Conservation (phyloP, 2,329 filamentous ascomycete species). For the Colletotrichum ledebouriae region DNA sequence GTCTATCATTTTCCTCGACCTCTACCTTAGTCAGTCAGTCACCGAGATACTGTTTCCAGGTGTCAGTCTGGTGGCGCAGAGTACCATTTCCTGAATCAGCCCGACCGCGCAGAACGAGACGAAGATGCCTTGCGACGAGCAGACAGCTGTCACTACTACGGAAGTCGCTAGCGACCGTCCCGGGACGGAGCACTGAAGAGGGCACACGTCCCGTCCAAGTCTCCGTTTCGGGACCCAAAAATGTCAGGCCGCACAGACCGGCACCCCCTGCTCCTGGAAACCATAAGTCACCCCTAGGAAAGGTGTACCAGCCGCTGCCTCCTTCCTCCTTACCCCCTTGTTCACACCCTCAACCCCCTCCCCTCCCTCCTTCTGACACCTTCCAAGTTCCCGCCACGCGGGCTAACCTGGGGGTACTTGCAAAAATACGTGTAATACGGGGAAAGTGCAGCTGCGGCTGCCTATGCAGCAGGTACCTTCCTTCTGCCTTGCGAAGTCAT, state of each 20-base stretch:
- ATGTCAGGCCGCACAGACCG: conserved; percentile 25
- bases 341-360: background rate
- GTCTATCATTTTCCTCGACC: background rate
- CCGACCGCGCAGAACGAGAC: background rate
- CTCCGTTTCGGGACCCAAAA: conserved; percentile 19
- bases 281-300: too few relatives aligned
- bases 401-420: conserved; percentile 4
- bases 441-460: conserved; percentile 31
- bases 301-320: background rate
- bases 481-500: conserved; percentile 1
- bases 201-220: background rate
- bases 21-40: background rate
- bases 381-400: conserved; percentile 42
- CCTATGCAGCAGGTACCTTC: conserved; percentile 11
- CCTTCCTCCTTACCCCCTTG: conserved; percentile 5
- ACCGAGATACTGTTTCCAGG: too few relatives aligned
- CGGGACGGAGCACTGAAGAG: too few relatives aligned
- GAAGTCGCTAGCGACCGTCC: conserved; percentile 5
- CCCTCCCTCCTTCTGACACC: conserved; percentile 28
- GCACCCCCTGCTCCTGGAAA: conserved; percentile 7
- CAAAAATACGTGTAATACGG: conserved; percentile 18
- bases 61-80: background rate
- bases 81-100: background rate
- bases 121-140: too few relatives aligned
- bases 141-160: conserved; percentile 15